phyloP scores from a whole-genome alignment of 345 rosid genomes.

The Hibiscus syriacus region DNA sequence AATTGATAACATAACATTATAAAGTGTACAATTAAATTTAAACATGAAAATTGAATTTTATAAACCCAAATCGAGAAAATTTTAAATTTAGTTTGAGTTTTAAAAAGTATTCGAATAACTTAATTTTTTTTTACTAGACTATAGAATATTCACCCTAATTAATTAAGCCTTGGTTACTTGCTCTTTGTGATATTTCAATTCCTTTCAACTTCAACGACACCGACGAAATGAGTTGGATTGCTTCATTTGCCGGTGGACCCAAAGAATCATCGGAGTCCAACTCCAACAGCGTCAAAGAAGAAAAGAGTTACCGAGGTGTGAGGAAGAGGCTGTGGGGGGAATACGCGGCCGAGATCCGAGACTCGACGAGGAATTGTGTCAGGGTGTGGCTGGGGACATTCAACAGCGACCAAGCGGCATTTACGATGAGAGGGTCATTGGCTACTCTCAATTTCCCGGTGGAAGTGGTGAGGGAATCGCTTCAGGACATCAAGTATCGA shows the following conservation, averaged over 20 bases:
- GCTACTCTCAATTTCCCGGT: conserved; percentile 61
- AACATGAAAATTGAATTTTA: too few species aligned
- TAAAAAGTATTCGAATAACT: too few species aligned
- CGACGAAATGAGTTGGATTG: conserved; percentile 29
- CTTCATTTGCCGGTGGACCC: conserved; percentile 26
- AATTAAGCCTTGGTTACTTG: too few species aligned
- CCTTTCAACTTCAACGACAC: conserved; percentile 33
- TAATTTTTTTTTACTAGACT: too few species aligned
- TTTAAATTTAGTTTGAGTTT: too few species aligned
- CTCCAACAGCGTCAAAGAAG: conserved; percentile 28
- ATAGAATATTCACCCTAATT: too few species aligned
- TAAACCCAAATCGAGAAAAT: too few species aligned
- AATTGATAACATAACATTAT: too few species aligned
- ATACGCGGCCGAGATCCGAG: conserved; percentile 72
- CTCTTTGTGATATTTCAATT: too few species aligned
- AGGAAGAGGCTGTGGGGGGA: conserved; percentile 76
- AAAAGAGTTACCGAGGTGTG: conserved; percentile 51
- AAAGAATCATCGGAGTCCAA: conserved; percentile 33
- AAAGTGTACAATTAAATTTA: too few species aligned
- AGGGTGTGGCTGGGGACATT: conserved; percentile 82
- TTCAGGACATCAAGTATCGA: conserved; percentile 37
- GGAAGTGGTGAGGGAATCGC: conserved; percentile 45
- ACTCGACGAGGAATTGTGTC: conserved; percentile 49
- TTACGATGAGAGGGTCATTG: conserved; percentile 40
- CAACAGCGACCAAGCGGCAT: conserved; percentile 71